Conservation (phyloP, 345 rosid genomes). For the Lepidium aucheri region DNA sequence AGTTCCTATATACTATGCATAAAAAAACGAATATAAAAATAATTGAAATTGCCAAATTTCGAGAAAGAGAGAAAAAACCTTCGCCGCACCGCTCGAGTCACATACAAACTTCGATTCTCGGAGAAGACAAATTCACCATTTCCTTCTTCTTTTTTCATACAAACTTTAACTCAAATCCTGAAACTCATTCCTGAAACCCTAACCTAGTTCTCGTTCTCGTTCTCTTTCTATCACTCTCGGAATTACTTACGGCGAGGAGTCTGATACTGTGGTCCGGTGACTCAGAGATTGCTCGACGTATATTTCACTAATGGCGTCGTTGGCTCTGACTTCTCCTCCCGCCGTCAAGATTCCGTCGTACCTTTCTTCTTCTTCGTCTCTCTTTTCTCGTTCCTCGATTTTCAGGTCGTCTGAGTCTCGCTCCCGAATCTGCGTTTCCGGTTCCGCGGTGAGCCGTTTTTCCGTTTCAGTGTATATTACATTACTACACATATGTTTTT, state of each 20-base stretch:
- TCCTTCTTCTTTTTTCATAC: background rate
- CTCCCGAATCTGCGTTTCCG: slow-evolving; percentile 22
- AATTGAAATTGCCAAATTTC: background rate
- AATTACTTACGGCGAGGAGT: background rate
- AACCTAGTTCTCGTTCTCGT: background rate
- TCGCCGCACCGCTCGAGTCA: slow-evolving; percentile 22
- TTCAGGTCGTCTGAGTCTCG: slow-evolving; percentile 16
- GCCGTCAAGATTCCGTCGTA: slow-evolving; percentile 26
- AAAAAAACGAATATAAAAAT: too few relatives aligned
- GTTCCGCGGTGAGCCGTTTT: slow-evolving; percentile 28
- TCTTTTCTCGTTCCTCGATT: slow-evolving; percentile 29
- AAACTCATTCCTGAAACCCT: background rate
- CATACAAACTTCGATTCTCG: background rate
- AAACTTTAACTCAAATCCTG: background rate
- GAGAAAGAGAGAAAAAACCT: background rate
- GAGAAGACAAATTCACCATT: background rate
- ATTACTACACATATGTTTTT: background rate
- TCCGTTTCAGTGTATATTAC: background rate
- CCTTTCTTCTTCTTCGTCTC: slow-evolving; percentile 27
- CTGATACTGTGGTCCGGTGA: background rate
- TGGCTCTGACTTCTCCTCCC: slow-evolving; percentile 35
- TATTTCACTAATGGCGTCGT: slow-evolving; percentile 34
- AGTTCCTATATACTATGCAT: too few relatives aligned
- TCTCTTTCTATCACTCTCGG: background rate
- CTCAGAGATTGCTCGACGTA: slow-evolving; percentile 6